phyloP scores from a whole-genome alignment of 2,329 filamentous ascomycete genomes.

The Magnaporthiopsis poae region DNA sequence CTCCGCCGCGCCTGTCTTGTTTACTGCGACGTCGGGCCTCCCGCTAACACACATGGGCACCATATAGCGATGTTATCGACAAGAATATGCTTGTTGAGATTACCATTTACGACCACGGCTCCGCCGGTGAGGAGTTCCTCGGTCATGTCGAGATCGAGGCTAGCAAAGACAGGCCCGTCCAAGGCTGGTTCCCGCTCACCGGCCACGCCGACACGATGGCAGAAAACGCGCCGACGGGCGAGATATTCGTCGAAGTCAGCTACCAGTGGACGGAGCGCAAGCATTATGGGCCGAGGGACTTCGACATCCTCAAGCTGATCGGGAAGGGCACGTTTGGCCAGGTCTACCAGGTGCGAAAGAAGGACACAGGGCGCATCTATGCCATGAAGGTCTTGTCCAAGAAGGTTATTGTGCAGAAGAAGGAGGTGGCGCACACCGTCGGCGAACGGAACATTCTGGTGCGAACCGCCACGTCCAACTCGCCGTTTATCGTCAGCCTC shows the following conservation, averaged over 20 bases:
- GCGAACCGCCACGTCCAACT: conserved; percentile 87
- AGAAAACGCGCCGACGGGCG: conserved; percentile 70
- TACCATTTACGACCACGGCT: conserved; percentile 78
- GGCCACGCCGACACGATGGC: conserved; percentile 61
- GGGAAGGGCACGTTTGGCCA: conserved; percentile 97
- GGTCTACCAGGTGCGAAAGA: conserved; percentile 96
- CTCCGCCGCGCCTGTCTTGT: not conserved
- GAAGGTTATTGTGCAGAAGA: conserved; percentile 99
- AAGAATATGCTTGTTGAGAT: conserved; percentile 84
- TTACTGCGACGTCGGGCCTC: not conserved
- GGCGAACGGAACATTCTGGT: conserved; percentile 96
- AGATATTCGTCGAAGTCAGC: conserved; percentile 75
- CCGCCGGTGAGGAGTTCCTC: conserved; percentile 77
- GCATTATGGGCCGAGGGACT: conserved; percentile 88
- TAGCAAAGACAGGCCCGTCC: conserved; percentile 60
- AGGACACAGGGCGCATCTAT: conserved; percentile 89
- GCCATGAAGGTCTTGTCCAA: conserved; percentile 99
- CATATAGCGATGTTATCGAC: conserved; percentile 77
- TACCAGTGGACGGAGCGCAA: conserved; percentile 84
- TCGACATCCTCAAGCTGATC: conserved; percentile 89
- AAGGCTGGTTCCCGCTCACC: conserved; percentile 76
- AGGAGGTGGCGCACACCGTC: conserved; percentile 93
- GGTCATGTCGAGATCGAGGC: conserved; percentile 77
- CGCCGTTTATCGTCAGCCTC: conserved; percentile 91
- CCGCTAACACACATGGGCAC: not conserved